These are phyloP conservation scores for Podospora appendiculata DNA, from an alignment of 495 filamentous ascomycete genomes.

Conservation along the genomic window DNA sequence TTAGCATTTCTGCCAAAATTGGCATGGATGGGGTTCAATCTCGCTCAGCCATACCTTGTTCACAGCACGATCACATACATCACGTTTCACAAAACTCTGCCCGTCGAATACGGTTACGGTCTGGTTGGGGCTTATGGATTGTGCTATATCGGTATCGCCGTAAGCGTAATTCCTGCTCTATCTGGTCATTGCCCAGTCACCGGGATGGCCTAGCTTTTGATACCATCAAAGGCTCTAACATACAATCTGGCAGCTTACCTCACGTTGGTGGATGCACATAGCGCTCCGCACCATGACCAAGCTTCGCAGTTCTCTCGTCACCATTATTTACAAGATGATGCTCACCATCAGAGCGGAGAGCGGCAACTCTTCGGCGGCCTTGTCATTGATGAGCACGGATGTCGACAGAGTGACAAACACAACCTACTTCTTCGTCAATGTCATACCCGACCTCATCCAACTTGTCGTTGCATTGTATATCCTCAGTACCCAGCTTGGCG, in stretches of 20 bases:
- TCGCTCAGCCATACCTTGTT: conserved; percentile 18
- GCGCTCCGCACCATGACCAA: conserved; percentile 11
- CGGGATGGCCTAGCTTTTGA: too few relatives aligned
- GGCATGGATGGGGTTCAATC: conserved; percentile 8
- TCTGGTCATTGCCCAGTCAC: too few relatives aligned
- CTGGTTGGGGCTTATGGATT: conserved; percentile 48
- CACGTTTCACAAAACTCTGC: conserved; percentile 26
- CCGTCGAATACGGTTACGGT: conserved; percentile 43
- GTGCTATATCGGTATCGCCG: conserved; percentile 48
- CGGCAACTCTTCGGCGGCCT: conserved; percentile 6
- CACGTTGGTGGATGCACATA: conserved; percentile 7
- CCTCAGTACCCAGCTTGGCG: conserved; percentile 7
- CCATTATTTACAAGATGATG: conserved; percentile 11
- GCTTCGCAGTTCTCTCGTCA: conserved; percentile 7
- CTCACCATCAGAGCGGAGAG: conserved; percentile 6
- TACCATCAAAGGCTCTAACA: not conserved
- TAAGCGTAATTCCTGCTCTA: conserved; percentile 1
- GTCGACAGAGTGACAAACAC: conserved; percentile 10
- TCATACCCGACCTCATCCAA: conserved; percentile 5
- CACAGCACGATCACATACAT: conserved; percentile 9
- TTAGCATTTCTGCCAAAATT: conserved; percentile 13
- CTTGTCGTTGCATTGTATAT: conserved; percentile 6
- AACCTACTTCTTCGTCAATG: conserved; percentile 5
- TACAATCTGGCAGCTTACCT: conserved; percentile 1
- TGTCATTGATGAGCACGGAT: conserved; percentile 12